Evolutionary conservation across 2,329 filamentous ascomycete genomes (phyloP).

Genomic region (Epichloe gansuensis): DNA sequence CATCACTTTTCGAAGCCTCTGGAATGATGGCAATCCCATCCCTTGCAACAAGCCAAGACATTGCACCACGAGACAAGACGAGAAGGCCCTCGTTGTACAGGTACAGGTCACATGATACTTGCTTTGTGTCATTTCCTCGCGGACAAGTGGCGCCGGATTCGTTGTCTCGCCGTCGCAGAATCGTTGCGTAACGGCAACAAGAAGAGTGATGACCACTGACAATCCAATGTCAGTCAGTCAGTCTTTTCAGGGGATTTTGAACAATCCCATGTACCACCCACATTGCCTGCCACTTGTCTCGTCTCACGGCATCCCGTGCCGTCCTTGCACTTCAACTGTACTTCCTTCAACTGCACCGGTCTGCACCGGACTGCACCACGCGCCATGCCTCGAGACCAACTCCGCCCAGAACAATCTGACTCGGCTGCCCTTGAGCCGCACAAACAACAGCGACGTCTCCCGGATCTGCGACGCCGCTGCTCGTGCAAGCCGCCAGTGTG

Average conservation of each 20-base stretch:
- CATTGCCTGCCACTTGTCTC: too few relatives aligned
- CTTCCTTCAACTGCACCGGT: background rate
- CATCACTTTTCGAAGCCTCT: background rate
- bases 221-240: background rate
- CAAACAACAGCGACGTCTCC: constrained; percentile 35
- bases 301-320: too few relatives aligned
- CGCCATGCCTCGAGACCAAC: constrained; percentile 35
- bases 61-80: background rate
- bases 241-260: background rate
- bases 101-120: background rate
- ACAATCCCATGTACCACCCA: too few relatives aligned
- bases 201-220: background rate
- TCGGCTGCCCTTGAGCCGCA: background rate
- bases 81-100: too few relatives aligned
- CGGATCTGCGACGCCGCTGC: constrained; percentile 48
- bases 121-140: background rate
- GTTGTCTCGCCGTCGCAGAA: too few relatives aligned
- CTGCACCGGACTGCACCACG: background rate
- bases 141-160: background rate
- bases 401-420: constrained; percentile 28
- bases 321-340: too few relatives aligned
- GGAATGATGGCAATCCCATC: background rate
- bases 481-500: constrained; percentile 33
- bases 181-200: background rate
- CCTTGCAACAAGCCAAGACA: background rate